Base-by-base conservation (phyloP, 371 early-diverging fungal species). In the Mycotypha africana region DNA sequence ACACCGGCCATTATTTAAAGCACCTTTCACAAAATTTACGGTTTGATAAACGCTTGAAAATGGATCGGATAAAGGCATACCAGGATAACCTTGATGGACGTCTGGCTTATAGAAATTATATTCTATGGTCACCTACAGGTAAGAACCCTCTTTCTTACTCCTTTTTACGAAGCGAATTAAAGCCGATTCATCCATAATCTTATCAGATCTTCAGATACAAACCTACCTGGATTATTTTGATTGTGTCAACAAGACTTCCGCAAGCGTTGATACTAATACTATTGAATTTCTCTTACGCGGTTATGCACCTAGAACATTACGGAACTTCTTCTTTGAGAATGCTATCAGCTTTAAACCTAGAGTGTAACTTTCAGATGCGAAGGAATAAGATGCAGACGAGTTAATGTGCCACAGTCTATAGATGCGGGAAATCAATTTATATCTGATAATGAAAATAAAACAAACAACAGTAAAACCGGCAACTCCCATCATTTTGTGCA, bases 41-140 rank as follows among this genome's bases (percentile, higher is more conserved):
- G 67, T 67, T 67, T 38, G 62, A 71, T 48, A 65, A 65, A 11
- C 59, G 71, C 16, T 23, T 71, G 30, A 71, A 71, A 40, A 60
- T 51, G 15, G 71, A 71, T 34, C 37, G 40, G 5, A 38, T 49
- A 1, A 51, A 53, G 31, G 50, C 55, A 1, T 70, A 64, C 23
- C 41, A 51, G 15, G 60, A 61, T 3, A 40, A 20, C 5, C 42
- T 52, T 11, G 58, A 48, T 3, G 3, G 26, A 25, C 2, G 3
- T 22, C 28, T 9, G 1, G 6, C 20, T 21, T 3, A 35, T 8
- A n/a, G n/a, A n/a, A n/a, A n/a, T n/a, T n/a, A n/a, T n/a, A n/a
- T n/a, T n/a, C n/a, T n/a, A n/a, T n/a, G n/a, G n/a, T n/a, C n/a
- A n/a, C n/a, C n/a, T n/a, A n/a, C n/a, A n/a, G n/a, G n/a, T n/a